Percentiles rank a stretch among this genome's conserved stretches.
phyloP scores from a whole-genome alignment of 257 asterid genomes.

The Penstemon davidsonii region DNA sequence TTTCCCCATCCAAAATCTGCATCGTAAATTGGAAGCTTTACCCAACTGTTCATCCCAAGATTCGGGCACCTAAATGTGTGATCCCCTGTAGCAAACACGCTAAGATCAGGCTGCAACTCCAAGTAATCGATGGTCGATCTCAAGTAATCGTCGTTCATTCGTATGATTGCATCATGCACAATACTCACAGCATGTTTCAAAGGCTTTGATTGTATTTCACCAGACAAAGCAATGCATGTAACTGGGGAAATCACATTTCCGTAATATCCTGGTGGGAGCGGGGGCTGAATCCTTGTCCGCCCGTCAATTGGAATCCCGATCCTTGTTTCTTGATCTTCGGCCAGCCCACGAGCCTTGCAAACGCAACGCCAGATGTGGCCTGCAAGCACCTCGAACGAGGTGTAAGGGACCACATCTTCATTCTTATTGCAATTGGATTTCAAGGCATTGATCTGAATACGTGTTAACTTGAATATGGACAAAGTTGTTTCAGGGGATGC shows the following conservation, averaged over 20 bases:
- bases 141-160: slow-evolving; percentile 53
- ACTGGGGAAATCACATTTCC: slow-evolving; percentile 58
- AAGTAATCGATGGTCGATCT: slow-evolving; percentile 61
- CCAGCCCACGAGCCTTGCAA: too few species aligned
- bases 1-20: slow-evolving; percentile 80
- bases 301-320: too few species aligned
- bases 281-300: slow-evolving; percentile 22
- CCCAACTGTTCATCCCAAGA: slow-evolving; percentile 60
- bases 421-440: too few species aligned
- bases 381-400: too few species aligned
- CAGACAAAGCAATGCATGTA: slow-evolving; percentile 44
- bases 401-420: too few species aligned
- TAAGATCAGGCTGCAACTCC: slow-evolving; percentile 52
- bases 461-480: too few species aligned
- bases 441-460: too few species aligned
- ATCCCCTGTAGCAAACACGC: slow-evolving; percentile 45
- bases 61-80: slow-evolving; percentile 56
- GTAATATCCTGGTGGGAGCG: slow-evolving; percentile 53
- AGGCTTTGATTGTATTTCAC: slow-evolving; percentile 48
- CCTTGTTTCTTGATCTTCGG: too few species aligned
- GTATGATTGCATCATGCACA: slow-evolving; percentile 47
- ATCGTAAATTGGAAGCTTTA: slow-evolving; percentile 55
- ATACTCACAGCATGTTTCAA: slow-evolving; percentile 41
- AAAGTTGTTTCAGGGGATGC: too few species aligned
- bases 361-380: too few species aligned